Conservation (phyloP, 352 stramenopile species). For the Globisporangium acanthophoron region DNA sequence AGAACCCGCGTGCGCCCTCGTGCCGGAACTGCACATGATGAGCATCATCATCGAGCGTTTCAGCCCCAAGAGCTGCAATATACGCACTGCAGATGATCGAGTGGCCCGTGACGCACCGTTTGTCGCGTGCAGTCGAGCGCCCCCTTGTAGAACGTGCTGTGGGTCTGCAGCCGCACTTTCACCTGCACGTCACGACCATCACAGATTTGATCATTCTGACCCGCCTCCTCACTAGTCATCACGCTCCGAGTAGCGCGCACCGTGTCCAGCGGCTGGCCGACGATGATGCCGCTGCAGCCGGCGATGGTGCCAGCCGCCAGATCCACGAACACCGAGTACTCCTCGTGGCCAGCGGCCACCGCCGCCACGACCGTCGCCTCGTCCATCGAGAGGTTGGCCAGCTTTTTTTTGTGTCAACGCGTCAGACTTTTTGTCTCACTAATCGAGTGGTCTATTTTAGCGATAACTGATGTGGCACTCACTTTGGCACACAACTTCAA, state of each 20-base stretch:
- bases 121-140: constrained; percentile 36
- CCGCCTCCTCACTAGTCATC: not conserved
- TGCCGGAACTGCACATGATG: constrained; percentile 32
- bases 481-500: too few species aligned
- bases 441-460: too few species aligned
- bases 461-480: too few species aligned
- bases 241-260: constrained; percentile 7
- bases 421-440: too few species aligned
- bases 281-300: constrained; percentile 48
- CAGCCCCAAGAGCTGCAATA: not conserved
- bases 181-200: constrained; percentile 12
- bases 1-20: constrained; percentile 74
- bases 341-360: constrained; percentile 20
- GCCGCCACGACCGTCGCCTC: constrained; percentile 17
- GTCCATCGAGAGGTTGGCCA: not conserved
- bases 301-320: constrained; percentile 44
- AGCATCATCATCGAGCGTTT: not conserved
- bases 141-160: constrained; percentile 50
- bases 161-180: constrained; percentile 59
- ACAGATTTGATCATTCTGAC: not conserved
- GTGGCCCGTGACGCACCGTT: constrained; percentile 19
- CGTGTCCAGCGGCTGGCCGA: constrained; percentile 59
- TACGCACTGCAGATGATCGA: too few species aligned
- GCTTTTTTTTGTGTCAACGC: too few species aligned
- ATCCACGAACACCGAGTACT: constrained; percentile 48